Base-by-base conservation (phyloP, 2,329 filamentous ascomycete species). In the Ceratocystis albifundus region DNA sequence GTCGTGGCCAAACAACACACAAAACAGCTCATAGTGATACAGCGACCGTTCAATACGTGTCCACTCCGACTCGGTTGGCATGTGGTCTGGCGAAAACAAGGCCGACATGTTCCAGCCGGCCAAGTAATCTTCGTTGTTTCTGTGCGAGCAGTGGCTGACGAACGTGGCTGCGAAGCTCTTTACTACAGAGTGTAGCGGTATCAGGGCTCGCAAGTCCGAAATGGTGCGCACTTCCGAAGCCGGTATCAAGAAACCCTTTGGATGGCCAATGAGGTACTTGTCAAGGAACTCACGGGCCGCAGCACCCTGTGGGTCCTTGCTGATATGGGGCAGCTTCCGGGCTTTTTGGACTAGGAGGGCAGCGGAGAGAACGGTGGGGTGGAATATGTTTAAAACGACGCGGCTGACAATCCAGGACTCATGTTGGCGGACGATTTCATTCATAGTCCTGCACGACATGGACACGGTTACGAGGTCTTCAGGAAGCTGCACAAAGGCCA, bases 1-100 rank as follows among this genome's bases (percentile, higher is more conserved):
- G 22, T 53, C 36, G 30, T 68, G 67, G 32, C 67, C 67, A 61
- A 66, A 68, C 30, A 68, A 28, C 17, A 61, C 44, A 10, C 67
- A 68, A 25, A 61, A 68, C 15, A 66, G 50, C 32, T 68, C 64
- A 45, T 66, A 68, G 4, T 44, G 22, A 48, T 68, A 68, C 5
- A 68, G 45, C 1, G 67, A 64, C 2, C 22, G 8, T n/a, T 68
- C 61, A n/a, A 68, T 66, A 10, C 65, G 64, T 4, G 32, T 53
- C 4, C 17, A 28, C 62, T 68, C 67, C 4, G 44, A 30, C 6
- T 50, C 8, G 7, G 64, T 53, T 3, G 55, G 53, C 25, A 30
- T 41, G 22, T 10, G 7, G 15, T 6, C 36, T 10, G 45, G 4
- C 17, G 61, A 68, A n/a, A 66, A 64, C 53, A 68, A 25, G 30